A percentile compares a stretch with the other conserved stretches of the same genome.
Evolutionary conservation across 2,329 filamentous ascomycete species (phyloP).

Genomic region (Fusarium mangiferae): DNA sequence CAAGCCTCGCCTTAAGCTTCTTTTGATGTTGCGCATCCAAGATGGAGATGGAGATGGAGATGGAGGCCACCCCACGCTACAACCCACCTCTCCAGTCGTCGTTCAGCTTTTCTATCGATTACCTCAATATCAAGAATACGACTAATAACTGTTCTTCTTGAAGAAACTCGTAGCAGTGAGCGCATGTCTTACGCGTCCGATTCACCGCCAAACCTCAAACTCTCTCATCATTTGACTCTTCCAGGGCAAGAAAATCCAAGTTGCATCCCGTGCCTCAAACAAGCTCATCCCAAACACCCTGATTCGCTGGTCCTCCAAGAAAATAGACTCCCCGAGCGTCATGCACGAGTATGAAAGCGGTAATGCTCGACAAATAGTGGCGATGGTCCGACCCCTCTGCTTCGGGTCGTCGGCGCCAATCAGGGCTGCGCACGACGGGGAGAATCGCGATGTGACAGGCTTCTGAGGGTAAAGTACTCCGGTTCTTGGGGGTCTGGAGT

Average conservation of each 20-base stretch:
- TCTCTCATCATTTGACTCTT: not conserved
- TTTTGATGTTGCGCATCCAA: not conserved
- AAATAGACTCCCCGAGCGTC: conserved; percentile 29
- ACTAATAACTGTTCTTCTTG: not conserved
- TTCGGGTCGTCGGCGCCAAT: conserved; percentile 41
- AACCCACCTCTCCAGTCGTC: not conserved
- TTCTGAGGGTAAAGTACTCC: not conserved
- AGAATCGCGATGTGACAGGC: conserved; percentile 29
- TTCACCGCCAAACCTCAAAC: not conserved
- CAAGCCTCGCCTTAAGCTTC: conserved; percentile 9
- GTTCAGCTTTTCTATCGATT: not conserved
- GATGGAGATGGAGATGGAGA: conserved; percentile 10
- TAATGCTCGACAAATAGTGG: conserved; percentile 34
- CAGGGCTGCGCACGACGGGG: conserved; percentile 3
- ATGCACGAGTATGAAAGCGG: conserved; percentile 37
- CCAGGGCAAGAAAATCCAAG: not conserved
- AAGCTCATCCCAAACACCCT: conserved; percentile 17
- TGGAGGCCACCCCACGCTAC: conserved; percentile 2
- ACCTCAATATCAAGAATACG: not conserved
- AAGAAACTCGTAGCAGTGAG: fast-evolving
- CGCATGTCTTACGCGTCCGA: not conserved
- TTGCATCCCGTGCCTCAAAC: conserved; percentile 14
- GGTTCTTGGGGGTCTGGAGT: not conserved
- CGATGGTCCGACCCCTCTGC: conserved; percentile 33
- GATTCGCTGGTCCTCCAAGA: conserved; percentile 30